These are phyloP conservation scores for Apiospora aurea DNA, from an alignment of 2,329 filamentous ascomycete species.

Conservation along the genomic window DNA sequence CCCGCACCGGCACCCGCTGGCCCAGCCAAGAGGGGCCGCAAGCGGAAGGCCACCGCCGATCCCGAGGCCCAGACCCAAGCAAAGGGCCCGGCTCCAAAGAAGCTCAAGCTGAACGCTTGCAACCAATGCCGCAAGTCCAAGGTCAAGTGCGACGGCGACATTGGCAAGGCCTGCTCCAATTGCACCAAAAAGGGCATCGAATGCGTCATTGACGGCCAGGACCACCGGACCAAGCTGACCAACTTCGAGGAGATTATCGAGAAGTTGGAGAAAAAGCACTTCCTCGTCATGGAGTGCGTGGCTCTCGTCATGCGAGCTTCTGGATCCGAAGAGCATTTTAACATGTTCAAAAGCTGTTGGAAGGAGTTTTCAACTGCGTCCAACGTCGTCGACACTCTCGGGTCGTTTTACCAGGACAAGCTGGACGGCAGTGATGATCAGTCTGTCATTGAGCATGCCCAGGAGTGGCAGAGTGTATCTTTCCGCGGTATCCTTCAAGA, in stretches of 20 bases:
- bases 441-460: no score
- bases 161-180: not conserved
- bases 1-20: not conserved
- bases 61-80: not conserved
- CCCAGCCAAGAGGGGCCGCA: not conserved
- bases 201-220: slow-evolving; percentile 6
- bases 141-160: not conserved
- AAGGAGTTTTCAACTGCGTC: not conserved
- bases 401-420: not conserved
- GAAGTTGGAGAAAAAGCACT: not conserved
- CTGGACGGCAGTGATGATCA: no score
- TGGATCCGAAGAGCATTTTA: not conserved
- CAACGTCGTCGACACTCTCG: not conserved
- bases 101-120: not conserved
- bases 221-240: not conserved
- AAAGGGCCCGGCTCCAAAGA: not conserved
- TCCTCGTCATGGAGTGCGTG: not conserved
- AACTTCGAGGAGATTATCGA: not conserved
- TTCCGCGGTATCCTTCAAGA: not conserved
- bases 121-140: not conserved
- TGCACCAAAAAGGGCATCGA: not conserved
- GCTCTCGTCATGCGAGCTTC: not conserved
- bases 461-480: no score
- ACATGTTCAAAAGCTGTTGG: not conserved
- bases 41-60: not conserved